Evolutionary conservation across 345 rosid genomes (phyloP).

Genomic region (Toxicodendron radicans): DNA sequence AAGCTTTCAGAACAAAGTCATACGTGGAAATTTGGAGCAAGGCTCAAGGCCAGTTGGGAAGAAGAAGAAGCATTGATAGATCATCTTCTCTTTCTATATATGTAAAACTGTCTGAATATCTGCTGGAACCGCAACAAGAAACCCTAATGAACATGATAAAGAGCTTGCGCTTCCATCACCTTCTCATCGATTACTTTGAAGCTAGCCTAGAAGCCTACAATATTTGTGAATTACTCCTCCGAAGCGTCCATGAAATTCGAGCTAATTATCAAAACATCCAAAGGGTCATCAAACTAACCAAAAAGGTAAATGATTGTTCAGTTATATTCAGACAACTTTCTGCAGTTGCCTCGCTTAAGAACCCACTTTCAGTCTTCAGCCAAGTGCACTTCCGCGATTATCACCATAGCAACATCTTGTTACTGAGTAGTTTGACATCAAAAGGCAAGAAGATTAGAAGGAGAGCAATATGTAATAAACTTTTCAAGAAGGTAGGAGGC

Average conservation of each 20-base stretch:
- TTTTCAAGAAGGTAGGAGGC: conserved; percentile 49
- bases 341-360: conserved; percentile 43
- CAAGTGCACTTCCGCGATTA: conserved; percentile 35
- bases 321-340: conserved; percentile 52
- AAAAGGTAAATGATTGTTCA: conserved; percentile 24
- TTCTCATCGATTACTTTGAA: conserved; percentile 51
- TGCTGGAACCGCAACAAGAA: conserved; percentile 63
- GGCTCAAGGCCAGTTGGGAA: conserved; percentile 47
- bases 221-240: conserved; percentile 62
- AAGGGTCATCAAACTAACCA: conserved; percentile 48
- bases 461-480: conserved; percentile 39
- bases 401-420: conserved; percentile 42
- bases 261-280: conserved; percentile 47
- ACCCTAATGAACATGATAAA: conserved; percentile 40
- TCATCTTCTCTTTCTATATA: conserved; percentile 30
- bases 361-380: conserved; percentile 51
- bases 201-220: conserved; percentile 54
- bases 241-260: conserved; percentile 53
- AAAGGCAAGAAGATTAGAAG: conserved; percentile 46
- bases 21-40: conserved; percentile 67
- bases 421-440: conserved; percentile 48
- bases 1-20: conserved; percentile 79
- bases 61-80: conserved; percentile 19
- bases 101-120: conserved; percentile 50
- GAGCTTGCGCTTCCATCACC: conserved; percentile 38